These are phyloP conservation scores for Goffeauzyma gilvescens DNA, from an alignment of 768 basidiomycete species.

Conservation along the genomic window DNA sequence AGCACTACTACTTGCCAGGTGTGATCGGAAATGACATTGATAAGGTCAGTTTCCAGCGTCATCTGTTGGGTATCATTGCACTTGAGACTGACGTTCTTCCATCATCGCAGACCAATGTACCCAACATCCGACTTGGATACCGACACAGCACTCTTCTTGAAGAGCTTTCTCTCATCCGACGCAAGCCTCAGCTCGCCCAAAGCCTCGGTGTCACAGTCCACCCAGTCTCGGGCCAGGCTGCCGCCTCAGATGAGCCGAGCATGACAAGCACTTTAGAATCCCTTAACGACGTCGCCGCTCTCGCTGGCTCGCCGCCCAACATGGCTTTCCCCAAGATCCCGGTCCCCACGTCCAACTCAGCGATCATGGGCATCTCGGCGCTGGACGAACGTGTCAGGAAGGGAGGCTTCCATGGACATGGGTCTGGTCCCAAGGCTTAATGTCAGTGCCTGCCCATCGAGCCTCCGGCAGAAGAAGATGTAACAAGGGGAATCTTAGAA, in stretches of 20 bases:
- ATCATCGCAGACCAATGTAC: conserved; percentile 70
- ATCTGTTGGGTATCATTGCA: too few relatives aligned
- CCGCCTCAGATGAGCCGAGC: background rate
- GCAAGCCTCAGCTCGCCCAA: background rate
- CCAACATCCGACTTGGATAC: conserved; percentile 72
- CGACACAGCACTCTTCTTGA: conserved; percentile 74
- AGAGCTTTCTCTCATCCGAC: conserved; percentile 39
- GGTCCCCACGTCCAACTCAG: conserved; percentile 4
- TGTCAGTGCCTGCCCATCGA: too few relatives aligned
- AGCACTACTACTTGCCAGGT: conserved; percentile 81
- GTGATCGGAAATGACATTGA: conserved; percentile 87
- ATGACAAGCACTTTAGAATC: background rate
- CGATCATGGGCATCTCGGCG: conserved; percentile 12
- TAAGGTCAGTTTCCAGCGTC: conserved; percentile 42
- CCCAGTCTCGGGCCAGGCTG: conserved; percentile 4
- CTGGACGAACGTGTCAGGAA: conserved; percentile 19
- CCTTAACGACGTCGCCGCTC: conserved; percentile 17
- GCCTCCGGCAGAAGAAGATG: too few relatives aligned
- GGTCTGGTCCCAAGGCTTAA: background rate
- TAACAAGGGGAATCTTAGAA: too few relatives aligned
- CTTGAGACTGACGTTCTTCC: background rate
- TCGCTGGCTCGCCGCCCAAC: conserved; percentile 12
- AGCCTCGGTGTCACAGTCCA: background rate
- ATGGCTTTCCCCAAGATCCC: conserved; percentile 13
- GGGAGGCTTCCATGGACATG: conserved; percentile 1